Percentiles rank a stretch among this genome's conserved stretches.
Conservation (phyloP, 2,329 filamentous ascomycete genomes). For the Phoma sp. region DNA sequence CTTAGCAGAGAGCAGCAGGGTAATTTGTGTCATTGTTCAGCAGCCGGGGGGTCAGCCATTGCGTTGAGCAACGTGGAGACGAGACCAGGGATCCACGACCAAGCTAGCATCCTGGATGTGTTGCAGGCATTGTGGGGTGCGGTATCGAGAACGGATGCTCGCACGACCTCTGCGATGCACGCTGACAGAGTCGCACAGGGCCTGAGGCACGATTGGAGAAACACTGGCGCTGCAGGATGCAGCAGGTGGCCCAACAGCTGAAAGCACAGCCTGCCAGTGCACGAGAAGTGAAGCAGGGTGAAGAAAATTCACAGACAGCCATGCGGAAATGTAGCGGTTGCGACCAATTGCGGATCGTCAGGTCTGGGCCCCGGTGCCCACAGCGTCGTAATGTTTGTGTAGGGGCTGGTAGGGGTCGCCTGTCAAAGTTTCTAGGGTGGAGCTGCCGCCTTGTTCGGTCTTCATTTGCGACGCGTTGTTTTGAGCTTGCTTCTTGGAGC, state of each 20-base stretch:
- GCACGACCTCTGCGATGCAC: conserved; percentile 35
- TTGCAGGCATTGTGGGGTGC: conserved; percentile 37
- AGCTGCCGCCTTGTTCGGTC: conserved; percentile 31
- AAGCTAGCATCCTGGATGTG: conserved; percentile 36
- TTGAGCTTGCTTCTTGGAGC: conserved; percentile 27
- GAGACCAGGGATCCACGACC: conserved; percentile 27
- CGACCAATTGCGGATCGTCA: conserved; percentile 30
- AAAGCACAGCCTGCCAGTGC: conserved; percentile 20
- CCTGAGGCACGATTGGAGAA: conserved; percentile 24
- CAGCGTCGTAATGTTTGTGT: conserved; percentile 25
- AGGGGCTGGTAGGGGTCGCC: conserved; percentile 31
- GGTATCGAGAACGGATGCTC: conserved; percentile 32
- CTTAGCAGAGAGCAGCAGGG: conserved; percentile 39
- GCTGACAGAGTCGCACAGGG: conserved; percentile 30
- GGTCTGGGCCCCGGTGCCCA: conserved; percentile 20
- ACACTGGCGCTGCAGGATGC: conserved; percentile 36
- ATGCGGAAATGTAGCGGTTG: conserved; percentile 11
- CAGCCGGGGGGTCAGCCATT: conserved; percentile 36
- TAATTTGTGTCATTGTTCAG: conserved; percentile 43
- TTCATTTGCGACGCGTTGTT: conserved; percentile 51
- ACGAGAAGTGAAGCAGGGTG: conserved; percentile 20
- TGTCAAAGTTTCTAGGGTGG: conserved; percentile 35
- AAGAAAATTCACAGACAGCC: conserved; percentile 19
- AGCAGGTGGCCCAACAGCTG: conserved; percentile 29
- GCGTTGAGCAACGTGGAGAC: conserved; percentile 43